Evolutionary conservation across 2,329 filamentous ascomycete genomes (phyloP).

Genomic region (Dothiorella sarmentorum): DNA sequence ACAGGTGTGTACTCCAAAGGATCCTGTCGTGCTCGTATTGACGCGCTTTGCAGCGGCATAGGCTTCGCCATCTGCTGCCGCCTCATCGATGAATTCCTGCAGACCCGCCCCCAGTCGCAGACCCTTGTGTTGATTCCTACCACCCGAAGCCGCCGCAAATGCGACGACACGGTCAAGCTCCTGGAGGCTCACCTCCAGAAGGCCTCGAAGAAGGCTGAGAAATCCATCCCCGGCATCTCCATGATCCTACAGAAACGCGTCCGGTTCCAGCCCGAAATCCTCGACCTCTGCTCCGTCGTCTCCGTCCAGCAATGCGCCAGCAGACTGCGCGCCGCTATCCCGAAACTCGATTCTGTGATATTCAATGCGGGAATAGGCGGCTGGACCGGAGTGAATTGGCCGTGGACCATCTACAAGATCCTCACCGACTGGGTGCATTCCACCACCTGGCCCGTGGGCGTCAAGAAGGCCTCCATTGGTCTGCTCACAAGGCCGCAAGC

Average conservation of each 20-base stretch:
- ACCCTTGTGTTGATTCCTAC: slow-evolving; percentile 79
- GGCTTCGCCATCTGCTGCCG: slow-evolving; percentile 80
- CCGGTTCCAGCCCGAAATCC: slow-evolving; percentile 53
- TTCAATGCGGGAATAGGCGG: slow-evolving; percentile 88
- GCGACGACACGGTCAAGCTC: slow-evolving; percentile 63
- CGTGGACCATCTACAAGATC: slow-evolving; percentile 52
- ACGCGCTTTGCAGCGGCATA: slow-evolving; percentile 63
- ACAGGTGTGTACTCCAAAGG: slow-evolving; percentile 58
- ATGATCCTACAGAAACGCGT: slow-evolving; percentile 44
- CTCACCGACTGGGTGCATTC: slow-evolving; percentile 63
- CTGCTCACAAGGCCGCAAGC: slow-evolving; percentile 54
- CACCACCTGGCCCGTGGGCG: slow-evolving; percentile 70
- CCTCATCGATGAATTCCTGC: slow-evolving; percentile 85
- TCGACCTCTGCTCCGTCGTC: slow-evolving; percentile 56
- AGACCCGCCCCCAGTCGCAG: slow-evolving; percentile 60
- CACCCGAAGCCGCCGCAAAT: slow-evolving; percentile 73
- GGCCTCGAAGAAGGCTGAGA: slow-evolving; percentile 37
- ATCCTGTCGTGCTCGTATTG: background rate
- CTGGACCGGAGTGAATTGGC: slow-evolving; percentile 76
- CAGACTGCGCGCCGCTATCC: slow-evolving; percentile 54
- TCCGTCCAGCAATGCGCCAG: slow-evolving; percentile 54
- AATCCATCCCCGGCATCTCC: slow-evolving; percentile 37
- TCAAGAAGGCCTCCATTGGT: slow-evolving; percentile 63
- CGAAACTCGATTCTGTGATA: slow-evolving; percentile 73
- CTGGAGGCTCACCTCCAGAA: slow-evolving; percentile 62